Conservation (phyloP, 164 flowering plant species). For the Magnolia kwangsiensis region DNA sequence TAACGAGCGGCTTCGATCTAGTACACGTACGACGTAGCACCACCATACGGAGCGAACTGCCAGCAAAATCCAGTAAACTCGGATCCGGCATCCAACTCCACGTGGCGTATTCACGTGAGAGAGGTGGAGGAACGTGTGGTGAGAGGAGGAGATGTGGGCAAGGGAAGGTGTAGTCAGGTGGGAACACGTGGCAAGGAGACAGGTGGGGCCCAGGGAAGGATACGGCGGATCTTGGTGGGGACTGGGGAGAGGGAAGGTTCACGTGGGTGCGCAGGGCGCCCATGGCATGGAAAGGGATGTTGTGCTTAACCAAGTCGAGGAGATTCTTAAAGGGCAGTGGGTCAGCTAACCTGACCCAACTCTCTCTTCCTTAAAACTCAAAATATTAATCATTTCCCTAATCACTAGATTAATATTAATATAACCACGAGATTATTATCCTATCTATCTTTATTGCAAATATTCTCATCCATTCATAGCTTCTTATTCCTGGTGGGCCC, state of each 20-base stretch:
- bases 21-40: too few relatives aligned
- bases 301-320: background rate
- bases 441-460: too few relatives aligned
- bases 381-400: background rate
- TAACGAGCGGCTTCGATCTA: too few relatives aligned
- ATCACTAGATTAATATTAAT: background rate
- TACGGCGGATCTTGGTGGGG: conserved; percentile 65
- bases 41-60: too few relatives aligned
- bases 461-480: too few relatives aligned
- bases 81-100: background rate
- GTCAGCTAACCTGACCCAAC: background rate
- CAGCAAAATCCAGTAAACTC: too few relatives aligned
- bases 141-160: conserved; percentile 26
- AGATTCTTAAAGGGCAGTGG: background rate
- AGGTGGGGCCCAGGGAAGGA: conserved; percentile 30
- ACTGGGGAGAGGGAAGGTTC: conserved; percentile 30
- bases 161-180: background rate
- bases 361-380: background rate
- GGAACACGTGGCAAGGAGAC: background rate
- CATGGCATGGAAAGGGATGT: conserved; percentile 6
- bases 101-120: conserved; percentile 3
- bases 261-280: conserved; percentile 43
- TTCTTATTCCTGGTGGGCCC: too few relatives aligned
- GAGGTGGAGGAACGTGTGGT: too few relatives aligned
- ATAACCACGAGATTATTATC: too few relatives aligned